These are phyloP conservation scores for Stemphylium lycopersici DNA, from an alignment of 2,329 filamentous ascomycete genomes.

Conservation along the genomic window DNA sequence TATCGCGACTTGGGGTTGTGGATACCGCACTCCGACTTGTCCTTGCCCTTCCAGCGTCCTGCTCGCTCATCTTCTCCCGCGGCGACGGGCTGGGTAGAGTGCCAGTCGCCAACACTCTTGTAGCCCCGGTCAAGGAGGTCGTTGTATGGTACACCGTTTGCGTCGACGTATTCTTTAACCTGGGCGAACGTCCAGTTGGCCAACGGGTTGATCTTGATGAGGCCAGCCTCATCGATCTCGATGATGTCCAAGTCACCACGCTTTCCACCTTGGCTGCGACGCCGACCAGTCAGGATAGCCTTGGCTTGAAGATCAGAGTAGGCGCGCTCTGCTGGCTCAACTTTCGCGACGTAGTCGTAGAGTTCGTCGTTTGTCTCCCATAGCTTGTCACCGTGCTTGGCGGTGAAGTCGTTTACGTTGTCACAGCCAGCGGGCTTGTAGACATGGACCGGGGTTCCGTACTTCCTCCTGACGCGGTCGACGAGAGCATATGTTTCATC, in stretches of 20 bases:
- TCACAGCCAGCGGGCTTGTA: constrained; percentile 84
- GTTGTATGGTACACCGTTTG: constrained; percentile 92
- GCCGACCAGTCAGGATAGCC: constrained; percentile 89
- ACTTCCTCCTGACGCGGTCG: constrained; percentile 74
- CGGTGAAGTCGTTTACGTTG: constrained; percentile 77
- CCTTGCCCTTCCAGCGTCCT: constrained; percentile 93
- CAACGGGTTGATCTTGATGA: constrained; percentile 97
- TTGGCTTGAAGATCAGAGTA: constrained; percentile 87
- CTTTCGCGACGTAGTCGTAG: constrained; percentile 97
- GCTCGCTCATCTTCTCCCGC: constrained; percentile 95
- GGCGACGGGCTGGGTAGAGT: constrained; percentile 87
- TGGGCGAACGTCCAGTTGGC: constrained; percentile 93
- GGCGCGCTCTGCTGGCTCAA: constrained; percentile 91
- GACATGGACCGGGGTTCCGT: constrained; percentile 81
- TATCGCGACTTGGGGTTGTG: constrained; percentile 98
- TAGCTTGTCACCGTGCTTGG: constrained; percentile 78
- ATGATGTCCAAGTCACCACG: constrained; percentile 89
- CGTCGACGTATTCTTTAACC: constrained; percentile 84
- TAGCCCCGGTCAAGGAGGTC: constrained; percentile 90
- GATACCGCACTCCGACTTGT: constrained; percentile 97
- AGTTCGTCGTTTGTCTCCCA: constrained; percentile 87
- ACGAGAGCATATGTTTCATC: constrained; percentile 58
- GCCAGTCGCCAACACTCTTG: constrained; percentile 98
- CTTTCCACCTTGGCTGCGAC: constrained; percentile 90
- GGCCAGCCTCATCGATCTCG: constrained; percentile 86